phyloP scores from a whole-genome alignment of 768 basidiomycete genomes.

The Amanita pseudoporphyria region DNA sequence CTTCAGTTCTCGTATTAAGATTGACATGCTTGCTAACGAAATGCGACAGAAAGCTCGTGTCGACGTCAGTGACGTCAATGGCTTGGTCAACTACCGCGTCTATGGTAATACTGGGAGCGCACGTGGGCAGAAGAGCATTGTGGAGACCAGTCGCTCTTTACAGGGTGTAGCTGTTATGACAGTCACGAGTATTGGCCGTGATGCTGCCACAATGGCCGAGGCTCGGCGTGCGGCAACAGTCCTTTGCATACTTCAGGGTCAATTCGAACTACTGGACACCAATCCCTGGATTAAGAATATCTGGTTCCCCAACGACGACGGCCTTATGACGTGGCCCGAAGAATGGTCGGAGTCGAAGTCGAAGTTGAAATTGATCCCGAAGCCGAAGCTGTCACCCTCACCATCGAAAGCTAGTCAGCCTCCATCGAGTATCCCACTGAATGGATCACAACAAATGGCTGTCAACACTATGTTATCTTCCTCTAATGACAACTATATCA shows the following conservation, averaged over 20 bases:
- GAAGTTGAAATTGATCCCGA: no score
- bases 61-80: constrained; percentile 14
- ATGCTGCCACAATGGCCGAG: constrained; percentile 52
- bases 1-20: constrained; percentile 6
- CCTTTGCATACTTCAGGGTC: constrained; percentile 34
- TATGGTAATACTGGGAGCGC: constrained; percentile 33
- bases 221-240: constrained; percentile 30
- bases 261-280: constrained; percentile 21
- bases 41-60: constrained; percentile 20
- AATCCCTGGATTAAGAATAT: constrained; percentile 44
- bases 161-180: constrained; percentile 23
- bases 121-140: constrained; percentile 25
- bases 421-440: constrained; percentile 17
- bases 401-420: not conserved
- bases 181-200: constrained; percentile 44
- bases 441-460: constrained; percentile 37
- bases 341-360: constrained; percentile 20
- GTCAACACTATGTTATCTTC: constrained; percentile 38
- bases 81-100: constrained; percentile 26
- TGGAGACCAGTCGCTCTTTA: constrained; percentile 16
- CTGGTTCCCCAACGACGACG: constrained; percentile 28
- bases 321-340: constrained; percentile 28
- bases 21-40: not conserved
- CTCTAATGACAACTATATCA: constrained; percentile 25
- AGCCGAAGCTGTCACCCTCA: not conserved